Evolutionary conservation across 176 grass and related monocot genomes (phyloP), one percentile per base, ranked within the genome.

Genomic region (Pontederia crassipes): DNA sequence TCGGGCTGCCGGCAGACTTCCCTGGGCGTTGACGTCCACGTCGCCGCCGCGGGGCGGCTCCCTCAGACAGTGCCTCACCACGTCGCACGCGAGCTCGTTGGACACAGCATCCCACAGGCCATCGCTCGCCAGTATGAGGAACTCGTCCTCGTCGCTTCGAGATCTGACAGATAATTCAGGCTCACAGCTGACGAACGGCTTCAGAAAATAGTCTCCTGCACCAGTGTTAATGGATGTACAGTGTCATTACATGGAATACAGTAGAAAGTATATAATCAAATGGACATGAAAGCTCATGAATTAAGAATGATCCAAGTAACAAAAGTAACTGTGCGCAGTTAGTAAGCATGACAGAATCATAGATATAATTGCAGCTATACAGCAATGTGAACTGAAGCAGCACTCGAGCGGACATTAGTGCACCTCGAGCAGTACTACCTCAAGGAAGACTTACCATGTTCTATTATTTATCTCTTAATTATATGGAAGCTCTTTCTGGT

Each of bases 171-270:
- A 26, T 10, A 65, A 49, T 65, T 65, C 62, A 27, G 62, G 46
- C 9, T 65, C 62, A 0, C 46, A 8, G 18, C 47, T 65, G 16
- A 65, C 62, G 13, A 27, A 51, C 14, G 62, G 62, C 62, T 65
- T 65, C 3, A 51, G 62, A 65, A 65, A 4, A 13, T 65, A 65
- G 45, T 65, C 62, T 14, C 62, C 62, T 50, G 62, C 46, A 46
- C 32, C 32, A 40, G 32, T 40, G 32, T 40, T 40, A 40, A 40
- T 40, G 6, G 2, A 45, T 16, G 10, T 4, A 54, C 9, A 54
- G 51, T 6, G 2, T 54, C 51, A 54, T 6, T 12, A 3, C n/a
- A 15, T 12, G n/a, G n/a, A 16, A 54, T 1, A 54, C 51, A 54
- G 4, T 1, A 17, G 6, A 15, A 12, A 15, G 9, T 15, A 54